A percentile compares a stretch with the other conserved stretches of the same genome.
These are phyloP conservation scores for Fusarium redolens DNA, from an alignment of 2,329 filamentous ascomycete genomes.

Conservation along the genomic window DNA sequence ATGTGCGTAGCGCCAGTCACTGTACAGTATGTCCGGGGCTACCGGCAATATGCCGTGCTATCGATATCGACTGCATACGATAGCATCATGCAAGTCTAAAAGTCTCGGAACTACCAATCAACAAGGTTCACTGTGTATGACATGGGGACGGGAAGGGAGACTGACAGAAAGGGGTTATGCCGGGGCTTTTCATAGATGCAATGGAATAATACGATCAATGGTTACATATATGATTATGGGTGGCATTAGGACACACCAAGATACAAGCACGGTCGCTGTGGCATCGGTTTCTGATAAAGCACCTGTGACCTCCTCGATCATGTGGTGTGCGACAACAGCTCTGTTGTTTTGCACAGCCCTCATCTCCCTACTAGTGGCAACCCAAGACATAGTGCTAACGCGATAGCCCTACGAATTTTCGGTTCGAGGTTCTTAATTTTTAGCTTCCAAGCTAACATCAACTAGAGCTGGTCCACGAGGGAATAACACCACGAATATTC, in stretches of 20 bases:
- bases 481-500: neutral
- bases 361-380: conserved; percentile 1
- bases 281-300: neutral
- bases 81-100: conserved; percentile 6
- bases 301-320: conserved; percentile 2
- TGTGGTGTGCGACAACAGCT: neutral
- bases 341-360: neutral
- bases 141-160: neutral
- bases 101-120: neutral
- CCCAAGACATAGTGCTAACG: neutral
- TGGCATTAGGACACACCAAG: neutral
- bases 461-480: neutral
- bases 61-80: conserved; percentile 1
- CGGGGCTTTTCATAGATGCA: neutral
- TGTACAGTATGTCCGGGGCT: conserved; percentile 5
- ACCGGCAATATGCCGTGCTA: conserved; percentile 12
- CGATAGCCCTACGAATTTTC: neutral
- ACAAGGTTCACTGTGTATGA: neutral
- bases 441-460: neutral
- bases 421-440: neutral
- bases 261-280: neutral
- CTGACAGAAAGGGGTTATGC: neutral
- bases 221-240: neutral
- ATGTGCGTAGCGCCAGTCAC: conserved; percentile 1
- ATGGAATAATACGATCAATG: neutral